Evolutionary conservation across 2,329 filamentous ascomycete species (phyloP), one percentile per base, ranked within the genome.

Genomic region (Hirsutella rhossiliensis): DNA sequence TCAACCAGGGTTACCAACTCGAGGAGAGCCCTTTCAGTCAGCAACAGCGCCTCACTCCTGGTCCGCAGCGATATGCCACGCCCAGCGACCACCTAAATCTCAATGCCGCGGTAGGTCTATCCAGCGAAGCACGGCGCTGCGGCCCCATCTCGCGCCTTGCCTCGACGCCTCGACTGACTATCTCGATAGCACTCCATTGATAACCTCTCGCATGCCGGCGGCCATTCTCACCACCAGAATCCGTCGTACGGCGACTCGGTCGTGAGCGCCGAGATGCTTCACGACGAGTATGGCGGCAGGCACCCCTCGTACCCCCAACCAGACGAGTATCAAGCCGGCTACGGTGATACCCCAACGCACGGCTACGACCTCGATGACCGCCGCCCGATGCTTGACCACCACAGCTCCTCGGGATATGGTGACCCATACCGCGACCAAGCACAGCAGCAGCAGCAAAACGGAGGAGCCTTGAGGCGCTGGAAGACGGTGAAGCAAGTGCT

Each of bases 401-500:
- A 78, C 40, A 76, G 31, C 66, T 69, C 37, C 6, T 27, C 11
- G 66, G 55, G 43, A 9, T 51, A 52, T 47, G 65, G 59, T 45
- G 67, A 72, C 32, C 60, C 62, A 1, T 76, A 71, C 52, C 58
- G 61, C 40, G 73, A 75, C 44, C 62, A 69, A 17, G 63, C 64
- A 29, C 55, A 57, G 28, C 58, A 59, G 20, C 62, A 56, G 48
- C 59, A 50, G 45, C 75, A 69, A 1, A 52, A 51, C 18, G 60
- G 58, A 15, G 49, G 46, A 6, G 50, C 75, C 5, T 80, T 97
- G 52, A 83, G 86, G 62, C 77, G 92, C 61, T 97, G 87, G 86
- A 98, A 97, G 72, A 98, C 92, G 0, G 90, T 98, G 41, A 98
- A 97, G 67, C 87, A 96, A 68, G 90, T 98, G n/a, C 82, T 94